Conservation (phyloP, 352 stramenopile species). For the Phytophthora capsici region DNA sequence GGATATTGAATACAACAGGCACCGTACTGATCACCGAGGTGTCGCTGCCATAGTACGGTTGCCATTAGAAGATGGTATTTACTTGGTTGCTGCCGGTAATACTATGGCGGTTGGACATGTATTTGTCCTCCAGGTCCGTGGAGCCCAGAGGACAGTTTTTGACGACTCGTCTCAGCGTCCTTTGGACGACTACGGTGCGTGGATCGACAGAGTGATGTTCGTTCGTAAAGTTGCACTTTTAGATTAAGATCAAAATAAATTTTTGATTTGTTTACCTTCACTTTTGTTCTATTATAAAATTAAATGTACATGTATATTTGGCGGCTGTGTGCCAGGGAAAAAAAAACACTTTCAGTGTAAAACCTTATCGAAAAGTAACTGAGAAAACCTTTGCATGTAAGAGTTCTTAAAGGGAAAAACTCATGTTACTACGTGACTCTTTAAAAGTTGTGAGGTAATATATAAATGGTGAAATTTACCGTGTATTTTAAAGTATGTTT, state of each 20-base stretch:
- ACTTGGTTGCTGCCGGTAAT: conserved; percentile 10
- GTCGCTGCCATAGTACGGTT: conserved; percentile 3
- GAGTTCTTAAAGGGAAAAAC: too few species aligned
- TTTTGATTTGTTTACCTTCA: neutral
- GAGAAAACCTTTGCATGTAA: too few species aligned
- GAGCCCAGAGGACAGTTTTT: neutral
- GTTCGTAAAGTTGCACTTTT: conserved; percentile 4
- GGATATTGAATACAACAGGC: conserved; percentile 5
- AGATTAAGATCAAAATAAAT: conserved; percentile 4
- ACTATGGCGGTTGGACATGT: conserved; percentile 9
- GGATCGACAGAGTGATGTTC: conserved; percentile 12
- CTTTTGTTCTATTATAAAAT: too few species aligned
- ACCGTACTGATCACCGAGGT: conserved; percentile 7
- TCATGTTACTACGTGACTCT: too few species aligned
- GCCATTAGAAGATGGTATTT: conserved; percentile 6
- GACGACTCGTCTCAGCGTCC: neutral
- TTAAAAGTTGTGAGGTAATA: too few species aligned
- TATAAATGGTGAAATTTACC: too few species aligned
- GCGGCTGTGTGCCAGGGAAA: too few species aligned
- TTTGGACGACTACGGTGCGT: conserved; percentile 5
- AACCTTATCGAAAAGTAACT: too few species aligned
- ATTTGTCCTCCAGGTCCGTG: conserved; percentile 3
- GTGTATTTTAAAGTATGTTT: too few species aligned
- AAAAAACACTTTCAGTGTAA: too few species aligned
- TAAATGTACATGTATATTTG: too few species aligned